These are phyloP conservation scores for Thermothielavioides terrestris DNA, from an alignment of 495 filamentous ascomycete species.

Conservation along the genomic window DNA sequence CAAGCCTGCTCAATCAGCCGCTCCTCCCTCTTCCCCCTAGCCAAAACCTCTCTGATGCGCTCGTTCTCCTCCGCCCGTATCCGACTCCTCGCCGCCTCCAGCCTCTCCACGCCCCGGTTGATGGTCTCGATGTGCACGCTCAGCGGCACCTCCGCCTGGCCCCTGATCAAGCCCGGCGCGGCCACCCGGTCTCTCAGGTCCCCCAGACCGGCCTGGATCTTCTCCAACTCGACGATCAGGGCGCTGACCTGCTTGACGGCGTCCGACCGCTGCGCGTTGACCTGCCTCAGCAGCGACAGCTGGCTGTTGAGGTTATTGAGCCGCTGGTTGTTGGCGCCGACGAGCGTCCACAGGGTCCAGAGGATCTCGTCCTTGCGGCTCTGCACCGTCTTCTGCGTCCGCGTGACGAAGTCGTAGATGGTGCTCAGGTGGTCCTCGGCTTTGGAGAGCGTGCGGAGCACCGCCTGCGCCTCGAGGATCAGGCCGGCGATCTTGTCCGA, in stretches of 20 bases:
- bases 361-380: conserved; percentile 51
- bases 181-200: conserved; percentile 59
- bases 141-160: conserved; percentile 44
- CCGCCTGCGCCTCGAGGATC: conserved; percentile 55
- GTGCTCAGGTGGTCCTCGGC: conserved; percentile 55
- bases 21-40: conserved; percentile 28
- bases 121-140: conserved; percentile 63
- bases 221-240: conserved; percentile 55
- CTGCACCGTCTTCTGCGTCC: conserved; percentile 41
- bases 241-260: conserved; percentile 51
- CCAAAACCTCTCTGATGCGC: conserved; percentile 42
- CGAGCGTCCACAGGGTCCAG: conserved; percentile 56
- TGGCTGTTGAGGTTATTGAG: conserved; percentile 50
- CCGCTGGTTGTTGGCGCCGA: conserved; percentile 53
- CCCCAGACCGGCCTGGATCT: conserved; percentile 56
- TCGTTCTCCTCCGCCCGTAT: conserved; percentile 52
- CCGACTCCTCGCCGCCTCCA: conserved; percentile 49
- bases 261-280: conserved; percentile 48
- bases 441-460: conserved; percentile 47
- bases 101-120: conserved; percentile 53
- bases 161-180: conserved; percentile 45
- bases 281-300: conserved; percentile 47
- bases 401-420: conserved; percentile 55
- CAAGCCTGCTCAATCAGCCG: conserved; percentile 17
- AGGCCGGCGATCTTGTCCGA: conserved; percentile 56